These are phyloP conservation scores for Fusarium sp. DNA, from an alignment of 2,329 filamentous ascomycete species.

Conservation along the genomic window DNA sequence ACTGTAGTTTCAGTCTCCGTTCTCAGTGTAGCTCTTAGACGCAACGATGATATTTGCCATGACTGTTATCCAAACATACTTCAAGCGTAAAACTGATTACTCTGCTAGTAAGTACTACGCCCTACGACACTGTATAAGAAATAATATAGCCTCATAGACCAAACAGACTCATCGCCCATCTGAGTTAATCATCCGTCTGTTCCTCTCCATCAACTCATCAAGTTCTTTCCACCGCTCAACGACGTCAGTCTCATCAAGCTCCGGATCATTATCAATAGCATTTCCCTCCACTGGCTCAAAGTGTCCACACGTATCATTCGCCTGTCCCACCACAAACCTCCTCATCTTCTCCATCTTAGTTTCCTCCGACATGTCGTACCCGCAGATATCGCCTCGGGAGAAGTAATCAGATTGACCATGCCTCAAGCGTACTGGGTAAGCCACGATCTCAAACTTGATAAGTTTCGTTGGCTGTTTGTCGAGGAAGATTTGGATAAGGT, in stretches of 20 bases:
- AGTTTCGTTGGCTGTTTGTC: background rate
- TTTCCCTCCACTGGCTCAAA: background rate
- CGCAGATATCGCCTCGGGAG: background rate
- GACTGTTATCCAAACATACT: no score
- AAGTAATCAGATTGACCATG: background rate
- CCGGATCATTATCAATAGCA: background rate
- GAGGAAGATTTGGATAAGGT: background rate
- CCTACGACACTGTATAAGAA: no score
- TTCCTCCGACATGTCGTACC: background rate
- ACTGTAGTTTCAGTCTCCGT: no score
- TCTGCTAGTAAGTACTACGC: no score
- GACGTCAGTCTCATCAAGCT: slow-evolving; percentile 15
- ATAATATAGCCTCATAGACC: no score
- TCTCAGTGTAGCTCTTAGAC: no score
- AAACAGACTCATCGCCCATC: background rate
- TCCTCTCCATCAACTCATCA: background rate
- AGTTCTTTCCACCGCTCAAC: background rate
- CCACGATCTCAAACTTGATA: background rate
- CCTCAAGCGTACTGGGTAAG: background rate
- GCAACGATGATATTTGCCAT: no score
- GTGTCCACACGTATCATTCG: background rate
- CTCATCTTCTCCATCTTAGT: background rate
- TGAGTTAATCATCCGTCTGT: background rate
- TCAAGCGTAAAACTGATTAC: no score
- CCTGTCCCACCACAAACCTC: slow-evolving; percentile 7